Conservation (phyloP, 257 asterid genomes). For the Agastache rugosa region DNA sequence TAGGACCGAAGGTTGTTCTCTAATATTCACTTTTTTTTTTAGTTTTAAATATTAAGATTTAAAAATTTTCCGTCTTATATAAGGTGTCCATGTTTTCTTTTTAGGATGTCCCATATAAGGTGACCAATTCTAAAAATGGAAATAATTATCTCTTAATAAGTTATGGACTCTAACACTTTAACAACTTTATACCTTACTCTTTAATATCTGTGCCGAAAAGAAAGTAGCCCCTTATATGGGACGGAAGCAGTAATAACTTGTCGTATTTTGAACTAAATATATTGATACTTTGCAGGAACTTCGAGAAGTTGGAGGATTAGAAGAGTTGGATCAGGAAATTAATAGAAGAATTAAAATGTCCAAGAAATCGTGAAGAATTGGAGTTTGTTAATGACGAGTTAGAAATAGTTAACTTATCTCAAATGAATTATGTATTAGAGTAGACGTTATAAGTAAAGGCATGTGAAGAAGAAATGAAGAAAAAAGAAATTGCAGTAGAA, state of each 20-base stretch:
- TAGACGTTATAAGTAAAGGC: background rate
- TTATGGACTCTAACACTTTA: too few species aligned
- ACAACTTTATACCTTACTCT: too few species aligned
- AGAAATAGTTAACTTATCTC: background rate
- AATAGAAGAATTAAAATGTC: constrained; percentile 57
- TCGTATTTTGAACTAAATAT: background rate
- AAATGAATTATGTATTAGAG: background rate
- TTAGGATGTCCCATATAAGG: too few species aligned
- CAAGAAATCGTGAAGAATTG: constrained; percentile 37
- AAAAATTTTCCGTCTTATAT: too few species aligned
- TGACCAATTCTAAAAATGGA: too few species aligned
- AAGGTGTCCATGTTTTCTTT: too few species aligned
- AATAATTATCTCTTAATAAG: too few species aligned
- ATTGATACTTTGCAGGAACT: constrained; percentile 57
- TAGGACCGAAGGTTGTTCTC: constrained; percentile 70
- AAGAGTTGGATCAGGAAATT: constrained; percentile 74
- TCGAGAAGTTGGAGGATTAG: constrained; percentile 70
- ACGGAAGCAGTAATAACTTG: background rate
- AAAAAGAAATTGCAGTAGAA: too few species aligned
- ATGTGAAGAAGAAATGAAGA: background rate
- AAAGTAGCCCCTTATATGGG: too few species aligned
- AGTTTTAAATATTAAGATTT: background rate
- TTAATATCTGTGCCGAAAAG: too few species aligned
- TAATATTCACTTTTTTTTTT: background rate
- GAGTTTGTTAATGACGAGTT: background rate